Base-by-base conservation (phyloP, 108 stramenopile genomes). In the Stephanodiscus minutulus region DNA sequence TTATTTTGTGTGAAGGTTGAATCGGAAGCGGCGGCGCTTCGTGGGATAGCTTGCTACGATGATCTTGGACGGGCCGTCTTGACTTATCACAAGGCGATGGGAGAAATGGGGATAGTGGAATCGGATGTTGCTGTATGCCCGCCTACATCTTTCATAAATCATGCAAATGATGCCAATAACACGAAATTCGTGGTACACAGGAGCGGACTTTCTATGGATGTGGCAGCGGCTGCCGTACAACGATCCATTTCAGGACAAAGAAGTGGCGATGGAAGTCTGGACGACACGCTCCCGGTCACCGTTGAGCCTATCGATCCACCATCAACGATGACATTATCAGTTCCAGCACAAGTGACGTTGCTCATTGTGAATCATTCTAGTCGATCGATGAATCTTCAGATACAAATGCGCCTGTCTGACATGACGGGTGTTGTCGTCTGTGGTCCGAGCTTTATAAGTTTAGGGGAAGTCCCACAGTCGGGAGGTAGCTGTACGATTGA, bases 301-400 rank as follows among this genome's bases (percentile, higher is more conserved):
- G 93, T 91, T 3, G 89, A 91, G 74, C 91, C 93, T 13, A 82
- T 94, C 39, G 76, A 90, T 79, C 93, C 93, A 44, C 91, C 91
- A 15, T 59, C 73, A 7, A 66, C 35, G 22, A 77, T 91, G 80
- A 56, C 61, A 50, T 17, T 90, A 8, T 81, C 82, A 1, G 64
- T 63, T 35, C 85, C 90, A 11, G 54, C 71, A 41, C 70, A 77
- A 22, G 60, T 94, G 9, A 17, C 85, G 24, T 76, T 94, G 43
- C 72, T 91, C 25, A 70, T 94, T 54, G 89, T 90, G 21, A 94
- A 94, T 74, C 93, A 94, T 68, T 86, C 89, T 1, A 68, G 53
- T 28, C 56, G 74, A 41, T 31, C 88, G 44, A 81, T 87, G 88
- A 82, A 73, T 52, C 62, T 91, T 35, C 93, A 94, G 52, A 48